These are phyloP conservation scores for Maudiozyma pseudohumilis DNA, from an alignment of 805 yeast species.

Conservation along the genomic window DNA sequence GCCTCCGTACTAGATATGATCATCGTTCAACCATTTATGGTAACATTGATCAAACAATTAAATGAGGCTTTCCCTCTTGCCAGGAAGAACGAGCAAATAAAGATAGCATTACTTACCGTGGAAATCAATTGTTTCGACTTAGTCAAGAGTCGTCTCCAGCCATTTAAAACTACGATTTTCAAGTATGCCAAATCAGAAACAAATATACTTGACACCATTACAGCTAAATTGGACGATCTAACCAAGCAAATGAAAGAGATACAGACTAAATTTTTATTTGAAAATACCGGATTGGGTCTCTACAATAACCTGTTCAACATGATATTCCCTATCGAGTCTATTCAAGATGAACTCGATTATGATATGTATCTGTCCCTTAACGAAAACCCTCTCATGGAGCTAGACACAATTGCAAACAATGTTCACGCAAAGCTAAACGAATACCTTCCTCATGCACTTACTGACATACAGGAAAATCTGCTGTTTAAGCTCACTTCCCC, in stretches of 20 bases:
- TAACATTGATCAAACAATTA: slow-evolving; percentile 22
- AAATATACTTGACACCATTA: slow-evolving; percentile 19
- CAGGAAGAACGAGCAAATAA: slow-evolving; percentile 19
- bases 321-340: slow-evolving; percentile 52
- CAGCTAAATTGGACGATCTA: slow-evolving; percentile 25
- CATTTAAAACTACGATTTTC: slow-evolving; percentile 29
- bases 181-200: slow-evolving; percentile 21
- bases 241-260: slow-evolving; percentile 30
- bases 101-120: slow-evolving; percentile 31
- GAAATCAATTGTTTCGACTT: slow-evolving; percentile 53
- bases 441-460: slow-evolving; percentile 46
- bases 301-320: slow-evolving; percentile 56
- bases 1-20: slow-evolving; percentile 33
- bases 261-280: slow-evolving; percentile 41
- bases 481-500: slow-evolving; percentile 58
- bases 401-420: slow-evolving; percentile 35
- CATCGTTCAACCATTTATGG: slow-evolving; percentile 33
- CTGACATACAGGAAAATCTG: slow-evolving; percentile 46
- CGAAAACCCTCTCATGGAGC: slow-evolving; percentile 43
- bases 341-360: slow-evolving; percentile 46
- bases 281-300: slow-evolving; percentile 45
- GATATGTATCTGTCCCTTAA: slow-evolving; percentile 54
- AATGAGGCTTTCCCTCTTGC: slow-evolving; percentile 24
- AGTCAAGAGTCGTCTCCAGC: slow-evolving; percentile 41
- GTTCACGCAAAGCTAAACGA: slow-evolving; percentile 37